Evolutionary conservation across 1,139 yeast species (phyloP), one percentile per base, ranked within the genome.

Genomic region (Debaryomyces coudertii): DNA sequence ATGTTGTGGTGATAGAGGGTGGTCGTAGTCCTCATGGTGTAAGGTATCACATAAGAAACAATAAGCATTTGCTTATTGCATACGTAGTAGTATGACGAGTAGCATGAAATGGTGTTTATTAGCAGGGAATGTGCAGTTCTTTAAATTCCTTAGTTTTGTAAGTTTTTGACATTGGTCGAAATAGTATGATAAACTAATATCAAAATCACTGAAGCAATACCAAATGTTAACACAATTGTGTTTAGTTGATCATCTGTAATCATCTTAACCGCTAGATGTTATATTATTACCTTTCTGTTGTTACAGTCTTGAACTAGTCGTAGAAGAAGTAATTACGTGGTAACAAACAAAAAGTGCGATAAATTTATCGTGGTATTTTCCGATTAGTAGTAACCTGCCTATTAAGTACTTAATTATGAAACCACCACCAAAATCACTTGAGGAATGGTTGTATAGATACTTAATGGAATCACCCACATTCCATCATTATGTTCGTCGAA

Each of bases 171-270:
- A 56, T 79, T 79, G 43, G 76, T 71, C 30, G 79, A 72, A 37
- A 80, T 67, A 22, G 80, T 69, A 56, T 89, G 95, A 66, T 86
- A 90, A 4, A 85, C 71, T 42, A 88, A 69, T 43, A 90, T 87
- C 55, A 90, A 75, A 2, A 82, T 75, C 63, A 90, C 79, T 47
- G 95, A 83, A 9, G 82, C 68, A 48, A 89, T 65, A 5, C 97
- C 97, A 57, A 87, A 85, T n/a, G 82, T 68, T 45, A 88, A 76
- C 45, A 90, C 95, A 44, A 89, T 73, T 41, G 80, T 71, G 63
- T 90, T 83, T 63, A 90, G 79, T 66, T 90, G 93, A 48, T 74
- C 73, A 73, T 90, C 97, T 18, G 87, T 76, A 59, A 90, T 90
- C 97, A 90, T 90, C 38, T 18, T 40, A 16, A 5, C 12, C 30